Evolutionary conservation across 2,329 filamentous ascomycete genomes (phyloP).

Genomic region (Herpotrichia juniperi): DNA sequence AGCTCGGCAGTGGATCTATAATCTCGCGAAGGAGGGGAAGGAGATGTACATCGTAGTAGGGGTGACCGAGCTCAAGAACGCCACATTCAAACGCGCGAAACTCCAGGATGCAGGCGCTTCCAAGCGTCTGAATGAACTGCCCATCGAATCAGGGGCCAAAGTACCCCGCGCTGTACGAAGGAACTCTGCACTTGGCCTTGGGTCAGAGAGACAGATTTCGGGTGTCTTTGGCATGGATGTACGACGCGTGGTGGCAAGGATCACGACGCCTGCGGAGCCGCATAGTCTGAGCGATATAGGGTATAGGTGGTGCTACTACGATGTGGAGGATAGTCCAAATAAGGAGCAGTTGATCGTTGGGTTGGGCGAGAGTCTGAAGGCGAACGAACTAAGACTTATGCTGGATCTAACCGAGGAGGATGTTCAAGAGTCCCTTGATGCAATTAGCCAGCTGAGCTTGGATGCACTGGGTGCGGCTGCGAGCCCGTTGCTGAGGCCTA

Average conservation of each 20-base stretch:
- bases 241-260: slow-evolving; percentile 32
- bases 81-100: slow-evolving; percentile 43
- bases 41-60: slow-evolving; percentile 43
- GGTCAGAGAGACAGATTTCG: slow-evolving; percentile 37
- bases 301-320: slow-evolving; percentile 41
- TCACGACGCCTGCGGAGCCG: slow-evolving; percentile 41
- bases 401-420: slow-evolving; percentile 43
- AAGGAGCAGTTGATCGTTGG: slow-evolving; percentile 45
- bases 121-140: slow-evolving; percentile 37
- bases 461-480: slow-evolving; percentile 43
- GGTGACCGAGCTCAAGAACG: slow-evolving; percentile 46
- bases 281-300: slow-evolving; percentile 39
- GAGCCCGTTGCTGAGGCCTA: slow-evolving; percentile 43
- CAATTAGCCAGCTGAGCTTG: slow-evolving; percentile 45
- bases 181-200: slow-evolving; percentile 34
- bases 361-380: slow-evolving; percentile 39
- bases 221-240: slow-evolving; percentile 47
- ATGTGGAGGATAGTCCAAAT: slow-evolving; percentile 29
- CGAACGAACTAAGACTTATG: slow-evolving; percentile 45
- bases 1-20: slow-evolving; percentile 38
- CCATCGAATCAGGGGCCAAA: slow-evolving; percentile 40
- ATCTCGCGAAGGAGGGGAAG: slow-evolving; percentile 32
- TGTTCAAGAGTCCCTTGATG: slow-evolving; percentile 41
- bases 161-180: slow-evolving; percentile 38
- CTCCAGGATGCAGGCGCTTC: slow-evolving; percentile 43